These are phyloP conservation scores for Piedraia hortae DNA, from an alignment of 2,329 filamentous ascomycete genomes.

Conservation along the genomic window DNA sequence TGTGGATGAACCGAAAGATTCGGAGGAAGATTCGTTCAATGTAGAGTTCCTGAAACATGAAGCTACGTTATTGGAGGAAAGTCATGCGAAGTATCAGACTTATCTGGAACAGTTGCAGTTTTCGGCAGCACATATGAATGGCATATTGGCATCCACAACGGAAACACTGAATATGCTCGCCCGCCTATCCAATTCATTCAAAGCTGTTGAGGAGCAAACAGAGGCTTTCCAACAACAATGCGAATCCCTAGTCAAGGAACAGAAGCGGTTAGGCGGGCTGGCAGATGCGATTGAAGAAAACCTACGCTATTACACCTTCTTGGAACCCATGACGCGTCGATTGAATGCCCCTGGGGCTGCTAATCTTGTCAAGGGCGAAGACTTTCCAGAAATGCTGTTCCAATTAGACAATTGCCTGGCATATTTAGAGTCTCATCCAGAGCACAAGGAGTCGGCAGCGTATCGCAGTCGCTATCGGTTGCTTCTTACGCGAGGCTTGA, in stretches of 20 bases:
- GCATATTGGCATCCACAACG: slow-evolving; percentile 49
- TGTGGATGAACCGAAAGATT: slow-evolving; percentile 2
- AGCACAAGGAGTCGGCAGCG: slow-evolving; percentile 62
- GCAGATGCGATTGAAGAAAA: slow-evolving; percentile 70
- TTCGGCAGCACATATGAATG: slow-evolving; percentile 57
- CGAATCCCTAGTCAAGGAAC: slow-evolving; percentile 59
- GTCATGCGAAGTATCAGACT: slow-evolving; percentile 62
- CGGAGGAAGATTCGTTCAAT: slow-evolving; percentile 19
- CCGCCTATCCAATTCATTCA: slow-evolving; percentile 61
- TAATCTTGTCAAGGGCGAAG: slow-evolving; percentile 55
- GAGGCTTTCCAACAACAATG: slow-evolving; percentile 83
- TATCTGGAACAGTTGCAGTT: slow-evolving; percentile 61
- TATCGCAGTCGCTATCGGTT: slow-evolving; percentile 73
- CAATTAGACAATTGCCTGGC: slow-evolving; percentile 74
- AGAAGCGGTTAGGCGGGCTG: slow-evolving; percentile 48
- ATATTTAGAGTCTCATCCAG: slow-evolving; percentile 68
- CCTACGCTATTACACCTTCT: slow-evolving; percentile 77
- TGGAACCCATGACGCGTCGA: slow-evolving; percentile 68
- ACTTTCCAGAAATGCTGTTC: slow-evolving; percentile 66
- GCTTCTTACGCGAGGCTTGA: slow-evolving; percentile 41
- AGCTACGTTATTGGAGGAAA: slow-evolving; percentile 46
- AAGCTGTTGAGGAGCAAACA: slow-evolving; percentile 65
- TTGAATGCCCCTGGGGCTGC: slow-evolving; percentile 80
- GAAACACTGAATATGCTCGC: slow-evolving; percentile 49
- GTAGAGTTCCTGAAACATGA: slow-evolving; percentile 32